Conservation (phyloP, 164 flowering plant genomes). For the Dillenia turbinata region DNA sequence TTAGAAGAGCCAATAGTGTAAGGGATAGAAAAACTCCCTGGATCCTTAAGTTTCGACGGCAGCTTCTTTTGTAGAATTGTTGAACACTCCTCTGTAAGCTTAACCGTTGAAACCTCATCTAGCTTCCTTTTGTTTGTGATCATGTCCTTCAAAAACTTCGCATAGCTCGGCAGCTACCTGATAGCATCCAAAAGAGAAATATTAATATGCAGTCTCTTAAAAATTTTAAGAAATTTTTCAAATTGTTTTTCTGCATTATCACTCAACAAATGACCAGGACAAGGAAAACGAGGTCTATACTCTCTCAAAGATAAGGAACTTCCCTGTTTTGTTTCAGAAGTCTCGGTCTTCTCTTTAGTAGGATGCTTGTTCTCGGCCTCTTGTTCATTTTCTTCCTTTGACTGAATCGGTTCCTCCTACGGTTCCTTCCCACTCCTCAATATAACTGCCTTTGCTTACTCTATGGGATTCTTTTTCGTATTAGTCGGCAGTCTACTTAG, state of each 20-base stretch:
- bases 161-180: conserved; percentile 1
- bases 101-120: background rate
- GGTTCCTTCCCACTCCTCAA: too few species aligned
- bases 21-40: conserved; percentile 1
- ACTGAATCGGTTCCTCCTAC: too few species aligned
- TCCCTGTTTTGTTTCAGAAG: too few species aligned
- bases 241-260: background rate
- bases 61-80: conserved; percentile 1
- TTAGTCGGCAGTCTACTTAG: too few species aligned
- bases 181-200: conserved; percentile 7
- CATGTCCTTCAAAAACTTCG: conserved; percentile 5
- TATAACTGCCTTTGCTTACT: too few species aligned
- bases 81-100: background rate
- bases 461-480: too few species aligned
- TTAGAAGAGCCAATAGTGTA: background rate
- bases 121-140: conserved; percentile 1
- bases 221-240: conserved; percentile 1
- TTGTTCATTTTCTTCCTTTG: too few species aligned
- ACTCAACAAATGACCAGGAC: background rate
- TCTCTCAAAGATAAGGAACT: too few species aligned
- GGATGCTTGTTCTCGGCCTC: too few species aligned
- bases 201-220: conserved; percentile 7
- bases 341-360: too few species aligned
- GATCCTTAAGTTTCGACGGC: conserved; percentile 4
- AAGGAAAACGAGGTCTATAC: background rate